phyloP scores from a whole-genome alignment of 306 rosid genomes.

The Cicer judaicum region DNA sequence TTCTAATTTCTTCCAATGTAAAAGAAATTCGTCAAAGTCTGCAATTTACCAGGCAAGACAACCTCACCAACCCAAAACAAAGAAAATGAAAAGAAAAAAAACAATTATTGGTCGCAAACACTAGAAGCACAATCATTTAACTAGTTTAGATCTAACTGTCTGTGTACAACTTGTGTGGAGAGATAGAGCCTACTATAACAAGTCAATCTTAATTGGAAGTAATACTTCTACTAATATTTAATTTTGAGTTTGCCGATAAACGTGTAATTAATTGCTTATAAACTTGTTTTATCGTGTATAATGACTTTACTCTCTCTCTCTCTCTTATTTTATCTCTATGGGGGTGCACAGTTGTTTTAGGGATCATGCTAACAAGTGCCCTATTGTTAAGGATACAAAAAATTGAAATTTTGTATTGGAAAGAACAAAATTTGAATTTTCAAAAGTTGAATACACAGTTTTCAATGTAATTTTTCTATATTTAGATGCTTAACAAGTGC shows the following conservation, averaged over 20 bases:
- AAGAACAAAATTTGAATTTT: no score
- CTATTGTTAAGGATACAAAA: no score
- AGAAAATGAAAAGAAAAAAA: background rate
- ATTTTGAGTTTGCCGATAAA: conserved; percentile 27
- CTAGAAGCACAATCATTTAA: conserved; percentile 9
- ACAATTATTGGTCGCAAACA: background rate
- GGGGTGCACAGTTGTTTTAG: conserved; percentile 13
- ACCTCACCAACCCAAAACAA: conserved; percentile 9
- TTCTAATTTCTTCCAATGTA: conserved; percentile 22
- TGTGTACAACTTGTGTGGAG: conserved; percentile 21
- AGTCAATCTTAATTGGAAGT: background rate
- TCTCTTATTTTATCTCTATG: conserved; percentile 1
- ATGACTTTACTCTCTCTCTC: background rate
- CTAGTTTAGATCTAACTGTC: conserved; percentile 1
- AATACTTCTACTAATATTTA: conserved; percentile 24
- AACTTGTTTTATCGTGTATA: conserved; percentile 16
- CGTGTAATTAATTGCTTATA: conserved; percentile 6
- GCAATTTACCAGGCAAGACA: conserved; percentile 11
- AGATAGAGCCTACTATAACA: background rate
- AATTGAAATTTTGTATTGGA: no score
- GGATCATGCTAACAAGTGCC: no score
- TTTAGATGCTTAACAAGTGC: no score
- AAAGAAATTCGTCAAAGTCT: background rate
- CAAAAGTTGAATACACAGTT: no score
- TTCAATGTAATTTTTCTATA: no score